phyloP scores from a whole-genome alignment of 2,329 filamentous ascomycete genomes.

The Diaporthe sp. region DNA sequence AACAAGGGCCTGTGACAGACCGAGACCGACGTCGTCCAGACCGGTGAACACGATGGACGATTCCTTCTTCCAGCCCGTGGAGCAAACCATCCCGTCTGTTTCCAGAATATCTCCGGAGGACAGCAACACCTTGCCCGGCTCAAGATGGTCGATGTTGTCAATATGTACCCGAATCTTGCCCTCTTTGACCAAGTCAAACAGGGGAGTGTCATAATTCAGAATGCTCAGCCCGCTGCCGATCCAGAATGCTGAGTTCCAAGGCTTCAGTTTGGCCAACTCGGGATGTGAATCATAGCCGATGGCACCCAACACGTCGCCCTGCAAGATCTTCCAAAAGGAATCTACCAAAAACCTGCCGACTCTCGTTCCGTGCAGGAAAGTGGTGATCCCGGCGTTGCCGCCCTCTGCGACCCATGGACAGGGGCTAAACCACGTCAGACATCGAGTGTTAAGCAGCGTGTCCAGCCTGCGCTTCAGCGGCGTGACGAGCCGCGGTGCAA shows the following conservation, averaged over 20 bases:
- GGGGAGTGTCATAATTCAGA: slow-evolving; percentile 63
- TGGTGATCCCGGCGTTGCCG: slow-evolving; percentile 60
- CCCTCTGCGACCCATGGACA: slow-evolving; percentile 73
- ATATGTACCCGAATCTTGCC: slow-evolving; percentile 62
- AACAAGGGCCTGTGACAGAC: slow-evolving; percentile 9
- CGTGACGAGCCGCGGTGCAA: slow-evolving; percentile 69
- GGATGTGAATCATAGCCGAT: slow-evolving; percentile 60
- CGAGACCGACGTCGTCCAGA: slow-evolving; percentile 31
- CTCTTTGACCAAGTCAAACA: slow-evolving; percentile 63
- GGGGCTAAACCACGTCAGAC: slow-evolving; percentile 75
- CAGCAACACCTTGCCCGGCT: slow-evolving; percentile 55
- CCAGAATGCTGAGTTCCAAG: slow-evolving; percentile 58
- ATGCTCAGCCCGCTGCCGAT: slow-evolving; percentile 65
- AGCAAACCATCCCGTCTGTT: slow-evolving; percentile 61
- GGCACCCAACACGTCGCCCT: slow-evolving; percentile 58
- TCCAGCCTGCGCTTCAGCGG: slow-evolving; percentile 72
- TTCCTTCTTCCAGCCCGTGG: slow-evolving; percentile 65
- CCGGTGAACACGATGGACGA: slow-evolving; percentile 57
- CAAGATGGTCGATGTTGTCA: slow-evolving; percentile 59
- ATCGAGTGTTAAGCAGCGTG: slow-evolving; percentile 63
- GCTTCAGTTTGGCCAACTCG: slow-evolving; percentile 55
- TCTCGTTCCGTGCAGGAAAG: slow-evolving; percentile 63
- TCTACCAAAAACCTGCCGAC: slow-evolving; percentile 61
- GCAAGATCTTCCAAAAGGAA: slow-evolving; percentile 63
- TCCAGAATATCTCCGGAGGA: slow-evolving; percentile 54